Percentiles rank a stretch among this genome's conserved stretches.
phyloP scores from a whole-genome alignment of 768 basidiomycete genomes.

The Suillus discolor region DNA sequence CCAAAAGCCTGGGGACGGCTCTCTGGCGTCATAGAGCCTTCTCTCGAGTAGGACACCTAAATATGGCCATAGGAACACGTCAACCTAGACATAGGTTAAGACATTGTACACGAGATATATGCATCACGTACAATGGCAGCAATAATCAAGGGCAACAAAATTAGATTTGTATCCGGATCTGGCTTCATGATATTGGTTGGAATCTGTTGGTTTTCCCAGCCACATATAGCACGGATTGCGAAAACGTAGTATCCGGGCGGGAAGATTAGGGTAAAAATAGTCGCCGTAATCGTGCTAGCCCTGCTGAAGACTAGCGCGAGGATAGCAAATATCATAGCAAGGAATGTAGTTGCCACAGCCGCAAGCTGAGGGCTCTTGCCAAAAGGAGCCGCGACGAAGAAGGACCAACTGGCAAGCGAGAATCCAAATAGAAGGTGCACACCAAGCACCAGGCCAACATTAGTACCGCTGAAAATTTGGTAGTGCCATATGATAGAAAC shows the following conservation, averaged over 20 bases:
- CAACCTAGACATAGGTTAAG: constrained; percentile 45
- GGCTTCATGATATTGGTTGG: constrained; percentile 54
- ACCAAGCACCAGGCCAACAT: constrained; percentile 57
- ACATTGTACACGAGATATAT: background rate
- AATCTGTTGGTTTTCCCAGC: constrained; percentile 62
- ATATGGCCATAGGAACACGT: constrained; percentile 75
- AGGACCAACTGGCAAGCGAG: constrained; percentile 69
- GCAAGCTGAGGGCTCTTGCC: constrained; percentile 74
- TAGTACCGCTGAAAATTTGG: constrained; percentile 65
- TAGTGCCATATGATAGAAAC: constrained; percentile 66
- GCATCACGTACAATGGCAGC: constrained; percentile 56
- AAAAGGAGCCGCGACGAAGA: constrained; percentile 70
- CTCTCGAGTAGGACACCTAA: constrained; percentile 62
- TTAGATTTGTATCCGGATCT: constrained; percentile 62
- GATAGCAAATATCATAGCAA: constrained; percentile 67
- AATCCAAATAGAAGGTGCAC: constrained; percentile 71
- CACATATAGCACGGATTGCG: constrained; percentile 64
- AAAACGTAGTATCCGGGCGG: constrained; percentile 80
- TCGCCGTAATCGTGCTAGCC: constrained; percentile 47
- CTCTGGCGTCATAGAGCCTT: constrained; percentile 59
- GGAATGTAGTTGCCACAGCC: constrained; percentile 65
- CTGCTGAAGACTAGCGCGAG: constrained; percentile 56
- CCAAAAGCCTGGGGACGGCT: constrained; percentile 34
- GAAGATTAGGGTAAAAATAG: constrained; percentile 70
- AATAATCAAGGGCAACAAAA: constrained; percentile 60